Percentiles rank a stretch among this genome's conserved stretches.
Evolutionary conservation across 2,329 filamentous ascomycete genomes (phyloP).

Genomic region (Atkinsonella texensis): DNA sequence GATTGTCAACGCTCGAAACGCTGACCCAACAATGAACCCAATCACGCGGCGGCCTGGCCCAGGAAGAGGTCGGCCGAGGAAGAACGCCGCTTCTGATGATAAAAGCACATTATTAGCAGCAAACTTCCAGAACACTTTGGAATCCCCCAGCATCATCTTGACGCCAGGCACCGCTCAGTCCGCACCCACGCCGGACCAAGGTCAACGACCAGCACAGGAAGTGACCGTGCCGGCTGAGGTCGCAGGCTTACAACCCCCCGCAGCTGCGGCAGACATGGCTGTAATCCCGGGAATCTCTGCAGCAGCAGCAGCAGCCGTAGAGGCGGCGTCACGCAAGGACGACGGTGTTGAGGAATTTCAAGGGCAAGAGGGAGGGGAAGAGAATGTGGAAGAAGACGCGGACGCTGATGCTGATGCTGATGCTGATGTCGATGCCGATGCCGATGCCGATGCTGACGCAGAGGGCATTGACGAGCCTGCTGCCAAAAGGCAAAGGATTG

Average conservation of each 20-base stretch:
- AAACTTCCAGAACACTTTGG: neutral
- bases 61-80: slow-evolving; percentile 41
- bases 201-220: neutral
- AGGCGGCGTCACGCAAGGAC: slow-evolving; percentile 1
- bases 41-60: slow-evolving; percentile 49
- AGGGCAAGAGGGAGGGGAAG: neutral
- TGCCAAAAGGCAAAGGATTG: slow-evolving; percentile 29
- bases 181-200: neutral
- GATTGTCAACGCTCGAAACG: slow-evolving; percentile 23
- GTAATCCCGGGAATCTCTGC: neutral
- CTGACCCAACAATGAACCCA: slow-evolving; percentile 43
- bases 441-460: slow-evolving; percentile 12
- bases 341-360: slow-evolving; percentile 7
- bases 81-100: slow-evolving; percentile 16
- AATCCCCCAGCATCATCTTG: neutral
- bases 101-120: neutral
- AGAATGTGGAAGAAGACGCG: too few relatives aligned
- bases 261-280: neutral
- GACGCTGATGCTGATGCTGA: slow-evolving; percentile 5
- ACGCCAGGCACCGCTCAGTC: neutral
- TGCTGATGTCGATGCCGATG: slow-evolving; percentile 11
- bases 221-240: neutral
- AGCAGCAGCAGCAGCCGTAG: neutral
- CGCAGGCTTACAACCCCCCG: neutral
- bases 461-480: slow-evolving; percentile 22